Evolutionary conservation across 192 early-diverging fungal genomes (phyloP).

Genomic region (Allomyces arbusculus): DNA sequence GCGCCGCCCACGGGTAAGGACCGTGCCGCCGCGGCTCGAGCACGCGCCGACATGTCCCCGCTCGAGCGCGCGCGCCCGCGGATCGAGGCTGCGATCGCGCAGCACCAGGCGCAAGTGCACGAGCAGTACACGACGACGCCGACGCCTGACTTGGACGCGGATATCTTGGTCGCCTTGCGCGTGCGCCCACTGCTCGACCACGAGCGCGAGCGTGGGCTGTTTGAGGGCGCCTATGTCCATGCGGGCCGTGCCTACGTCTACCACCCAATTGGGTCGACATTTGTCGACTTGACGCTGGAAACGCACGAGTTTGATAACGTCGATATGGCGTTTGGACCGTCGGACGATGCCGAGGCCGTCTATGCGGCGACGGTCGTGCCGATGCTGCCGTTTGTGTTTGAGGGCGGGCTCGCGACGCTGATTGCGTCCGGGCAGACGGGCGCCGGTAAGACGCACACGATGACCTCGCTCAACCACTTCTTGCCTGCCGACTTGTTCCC

Average conservation of each 20-base stretch:
- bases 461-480: slow-evolving; percentile 17
- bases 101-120: not conserved
- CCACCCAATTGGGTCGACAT: not conserved
- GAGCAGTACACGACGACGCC: not conserved
- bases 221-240: not conserved
- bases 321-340: not conserved
- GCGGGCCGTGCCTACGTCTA: not conserved
- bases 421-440: slow-evolving; percentile 25
- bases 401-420: slow-evolving; percentile 14
- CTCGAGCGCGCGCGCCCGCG: not conserved
- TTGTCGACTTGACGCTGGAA: not conserved
- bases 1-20: too few species aligned
- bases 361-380: slow-evolving; percentile 6
- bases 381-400: slow-evolving; percentile 11
- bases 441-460: slow-evolving; percentile 24
- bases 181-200: not conserved
- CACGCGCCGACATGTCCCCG: not conserved
- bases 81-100: not conserved
- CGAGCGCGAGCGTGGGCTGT: not conserved
- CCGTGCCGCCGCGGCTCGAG: not conserved
- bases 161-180: not conserved
- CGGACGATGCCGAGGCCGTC: slow-evolving; percentile 9
- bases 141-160: not conserved
- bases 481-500: slow-evolving; percentile 17
- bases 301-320: not conserved